Evolutionary conservation across 2,329 filamentous ascomycete species (phyloP), one percentile per base, ranked within the genome.

Genomic region (Leptographium lundbergii): DNA sequence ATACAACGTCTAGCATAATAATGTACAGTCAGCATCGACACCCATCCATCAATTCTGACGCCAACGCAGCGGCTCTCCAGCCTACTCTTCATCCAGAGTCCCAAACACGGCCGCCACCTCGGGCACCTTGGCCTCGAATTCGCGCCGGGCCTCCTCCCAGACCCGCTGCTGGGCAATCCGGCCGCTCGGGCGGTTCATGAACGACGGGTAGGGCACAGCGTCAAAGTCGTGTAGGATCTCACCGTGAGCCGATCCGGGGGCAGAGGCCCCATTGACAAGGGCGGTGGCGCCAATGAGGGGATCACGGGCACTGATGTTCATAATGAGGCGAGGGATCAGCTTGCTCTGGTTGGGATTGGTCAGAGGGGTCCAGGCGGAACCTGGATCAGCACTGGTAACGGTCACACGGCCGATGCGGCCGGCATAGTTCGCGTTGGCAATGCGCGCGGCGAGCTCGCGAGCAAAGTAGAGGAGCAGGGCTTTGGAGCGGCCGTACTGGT

Each of bases 401-500:
- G 70, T 73, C 9, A 72, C 67, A 13, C 65, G 69, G 22, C 9
- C 24, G 14, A 56, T 17, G 54, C 42, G 63, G n/a, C 60, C 62
- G 29, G 65, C 66, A n/a, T 50, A 17, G 24, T 39, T 34, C 1
- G 57, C 42, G 10, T 58, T 57, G 13, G 64, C 63, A 4, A 61
- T 56, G 22, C 69, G 65, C 5, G 65, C 59, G 6, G 71, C 70
- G 4, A 73, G 67, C 64, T 73, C 71, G 22, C 70, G 70, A 7
- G 69, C 63, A 61, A 71, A 72, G 63, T 72, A 73, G 32, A 73
- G 68, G 19, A 73, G 67, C 2, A 73, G 65, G 11, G 59, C 69
- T 58, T 73, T 73, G 39, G 70, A 72, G 19, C 70, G 70, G 2
- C 71, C 71, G 59, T 73, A 73, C 47, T 73, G 71, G 17, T 73